Evolutionary conservation across 192 early-diverging fungal genomes (phyloP), one percentile per base, ranked within the genome.

Genomic region (Powellomyces hirtus): DNA sequence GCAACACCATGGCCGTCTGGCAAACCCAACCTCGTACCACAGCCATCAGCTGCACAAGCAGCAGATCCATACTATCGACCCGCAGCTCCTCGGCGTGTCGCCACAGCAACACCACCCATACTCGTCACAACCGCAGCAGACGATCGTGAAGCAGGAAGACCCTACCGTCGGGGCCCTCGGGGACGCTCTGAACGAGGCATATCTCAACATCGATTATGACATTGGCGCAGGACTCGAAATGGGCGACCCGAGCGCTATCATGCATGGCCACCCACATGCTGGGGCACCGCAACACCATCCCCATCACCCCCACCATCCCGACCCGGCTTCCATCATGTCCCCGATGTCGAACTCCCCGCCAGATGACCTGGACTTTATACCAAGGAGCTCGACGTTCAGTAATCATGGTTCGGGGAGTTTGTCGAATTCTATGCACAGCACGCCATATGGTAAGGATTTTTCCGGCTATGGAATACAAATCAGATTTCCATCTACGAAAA

Each of bases 61-160:
- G 59, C 36, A 36, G 3, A 60, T 40, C 36, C 59, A 60, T 27
- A 36, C 59, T 20, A 60, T 60, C 16, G 59, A 60, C 29, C 59
- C 59, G 6, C 16, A 36, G 11, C 36, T 60, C 4, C 33, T 69
- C 5, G 16, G 42, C 45, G 27, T 51, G 16, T 60, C 36, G n/a
- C 72, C 75, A 77, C 71, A 61, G 18, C 79, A 77, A 64, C 74
- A 73, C 29, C n/a, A n/a, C n/a, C n/a, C n/a, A n/a, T n/a, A n/a
- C n/a, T n/a, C n/a, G n/a, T n/a, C n/a, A n/a, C 78, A 78, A 50
- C 78, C 78, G 68, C 75, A 80, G 62, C 74, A 80, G 30, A 59
- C 45, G 65, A 70, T 71, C 50, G 70, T 79, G 20, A 75, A 74
- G 45, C 75, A 73, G 71, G 74, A 76, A 7, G 62, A 55, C 20